A percentile compares a stretch with the other conserved stretches of the same genome.
phyloP scores from a whole-genome alignment of 306 rosid genomes.

The Malus sylvestris region DNA sequence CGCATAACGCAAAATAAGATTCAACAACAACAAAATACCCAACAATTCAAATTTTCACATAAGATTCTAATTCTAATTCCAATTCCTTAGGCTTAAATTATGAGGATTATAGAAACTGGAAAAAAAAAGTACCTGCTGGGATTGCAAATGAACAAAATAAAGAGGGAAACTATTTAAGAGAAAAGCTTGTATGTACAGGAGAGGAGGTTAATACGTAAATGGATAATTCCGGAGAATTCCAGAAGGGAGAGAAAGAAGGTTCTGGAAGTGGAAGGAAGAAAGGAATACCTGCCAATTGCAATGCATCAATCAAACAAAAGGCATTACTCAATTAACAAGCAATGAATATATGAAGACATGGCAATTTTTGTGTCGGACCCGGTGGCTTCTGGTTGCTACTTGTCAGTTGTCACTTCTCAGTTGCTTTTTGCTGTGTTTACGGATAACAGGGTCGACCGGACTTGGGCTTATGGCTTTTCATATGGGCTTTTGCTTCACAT shows the following conservation, averaged over 20 bases:
- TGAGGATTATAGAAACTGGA: background rate
- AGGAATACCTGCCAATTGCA: constrained; percentile 26
- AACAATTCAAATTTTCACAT: no score
- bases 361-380: no score
- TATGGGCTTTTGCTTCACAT: background rate
- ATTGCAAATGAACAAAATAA: background rate
- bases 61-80: background rate
- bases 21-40: background rate
- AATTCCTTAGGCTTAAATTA: background rate
- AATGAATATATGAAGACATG: background rate
- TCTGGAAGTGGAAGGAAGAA: constrained; percentile 28
- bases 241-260: background rate
- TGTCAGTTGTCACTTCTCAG: background rate
- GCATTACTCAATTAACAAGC: background rate
- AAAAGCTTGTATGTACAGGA: background rate
- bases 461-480: background rate
- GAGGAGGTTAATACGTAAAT: background rate
- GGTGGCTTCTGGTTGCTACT: background rate
- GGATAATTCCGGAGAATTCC: constrained; percentile 4
- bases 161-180: constrained; percentile 1
- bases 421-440: background rate
- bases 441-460: background rate
- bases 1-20: no score
- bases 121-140: background rate
- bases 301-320: background rate